Base-by-base conservation (phyloP, 2,329 filamentous ascomycete genomes). In the Fonsecaea pedrosoi region DNA sequence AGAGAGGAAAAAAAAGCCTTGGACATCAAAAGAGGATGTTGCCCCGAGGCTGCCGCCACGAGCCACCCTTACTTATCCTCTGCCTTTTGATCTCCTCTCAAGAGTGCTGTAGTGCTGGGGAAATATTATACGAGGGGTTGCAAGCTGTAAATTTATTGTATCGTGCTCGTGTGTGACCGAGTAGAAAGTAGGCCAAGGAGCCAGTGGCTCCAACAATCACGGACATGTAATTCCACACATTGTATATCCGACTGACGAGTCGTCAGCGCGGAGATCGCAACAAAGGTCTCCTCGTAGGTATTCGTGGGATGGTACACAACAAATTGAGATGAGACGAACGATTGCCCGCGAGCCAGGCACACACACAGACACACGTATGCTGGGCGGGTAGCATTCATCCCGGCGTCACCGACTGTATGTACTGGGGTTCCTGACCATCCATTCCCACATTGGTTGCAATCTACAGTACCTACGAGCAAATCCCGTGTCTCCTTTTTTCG, bases 31-130 rank as follows among this genome's bases (percentile, higher is more conserved):
- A 50, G n/a, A 9, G 18, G 45, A 25, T 50, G 45, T 50, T 25
- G 45, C 45, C 45, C 45, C 45, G 45, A 25, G 45, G 45, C 45
- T 50, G 45, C 45, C 45, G 25, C 18, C 45, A 21, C 45, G 15
- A 50, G 45, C 45, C 45, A 50, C 45, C 7, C 42, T 48, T 18
- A 45, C 42, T n/a, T 6, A 3, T 8, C 42, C 42, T 6, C 13
- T 42, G 2, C 12, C 5, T 15, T 42, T 42, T 42, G 3, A 37
- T 37, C 6, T 25, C 1, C 25, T 25, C 25, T 25, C 25, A 25
- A 2, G 1, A 2, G 25, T 2, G 25, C 25, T 3, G 1, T 25
- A 2, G 25, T 25, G 25, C 1, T 25, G 25, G 25, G 25, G 25
- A 2, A 25, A 3, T 25, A 25, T 25, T 25, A 25, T 25, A 25